phyloP scores from a whole-genome alignment of 805 yeast species.

The Tetrapisispora taiwanensis region DNA sequence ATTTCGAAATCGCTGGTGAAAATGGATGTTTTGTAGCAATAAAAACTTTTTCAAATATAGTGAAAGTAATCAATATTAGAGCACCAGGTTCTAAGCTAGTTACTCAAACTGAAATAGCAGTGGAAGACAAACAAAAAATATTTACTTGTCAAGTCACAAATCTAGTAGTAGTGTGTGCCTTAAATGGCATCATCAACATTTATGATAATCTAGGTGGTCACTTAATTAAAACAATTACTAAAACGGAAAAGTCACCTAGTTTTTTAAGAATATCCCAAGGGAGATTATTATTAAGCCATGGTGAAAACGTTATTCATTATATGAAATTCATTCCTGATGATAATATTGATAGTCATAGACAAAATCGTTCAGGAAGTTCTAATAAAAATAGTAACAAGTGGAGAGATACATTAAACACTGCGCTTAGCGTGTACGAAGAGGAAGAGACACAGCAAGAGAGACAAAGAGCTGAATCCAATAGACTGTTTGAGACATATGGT shows the following conservation, averaged over 20 bases:
- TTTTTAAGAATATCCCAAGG: conserved; percentile 26
- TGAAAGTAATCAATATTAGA: conserved; percentile 20
- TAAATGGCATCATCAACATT: conserved; percentile 21
- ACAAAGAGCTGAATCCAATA: conserved; percentile 11
- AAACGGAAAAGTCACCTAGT: conserved; percentile 24
- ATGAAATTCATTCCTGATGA: conserved; percentile 20
- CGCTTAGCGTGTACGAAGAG: conserved; percentile 22
- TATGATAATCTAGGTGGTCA: conserved; percentile 25
- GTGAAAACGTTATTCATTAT: conserved; percentile 21
- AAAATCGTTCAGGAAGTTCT: background rate
- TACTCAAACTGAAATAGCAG: conserved; percentile 12
- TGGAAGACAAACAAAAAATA: conserved; percentile 19
- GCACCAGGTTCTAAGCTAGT: conserved; percentile 12
- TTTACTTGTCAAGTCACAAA: conserved; percentile 23
- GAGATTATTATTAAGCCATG: conserved; percentile 22
- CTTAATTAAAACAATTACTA: conserved; percentile 23
- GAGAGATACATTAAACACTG: conserved; percentile 21
- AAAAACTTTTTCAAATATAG: conserved; percentile 14
- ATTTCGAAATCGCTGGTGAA: conserved; percentile 22
- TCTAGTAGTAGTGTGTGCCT: conserved; percentile 23
- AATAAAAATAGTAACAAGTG: conserved; percentile 19
- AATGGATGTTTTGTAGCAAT: conserved; percentile 28
- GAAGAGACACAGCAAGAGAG: conserved; percentile 13
- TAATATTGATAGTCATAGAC: conserved; percentile 4
- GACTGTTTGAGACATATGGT: conserved; percentile 18